Conservation (phyloP, 164 flowering plant species). For the Echeveria elegans region DNA sequence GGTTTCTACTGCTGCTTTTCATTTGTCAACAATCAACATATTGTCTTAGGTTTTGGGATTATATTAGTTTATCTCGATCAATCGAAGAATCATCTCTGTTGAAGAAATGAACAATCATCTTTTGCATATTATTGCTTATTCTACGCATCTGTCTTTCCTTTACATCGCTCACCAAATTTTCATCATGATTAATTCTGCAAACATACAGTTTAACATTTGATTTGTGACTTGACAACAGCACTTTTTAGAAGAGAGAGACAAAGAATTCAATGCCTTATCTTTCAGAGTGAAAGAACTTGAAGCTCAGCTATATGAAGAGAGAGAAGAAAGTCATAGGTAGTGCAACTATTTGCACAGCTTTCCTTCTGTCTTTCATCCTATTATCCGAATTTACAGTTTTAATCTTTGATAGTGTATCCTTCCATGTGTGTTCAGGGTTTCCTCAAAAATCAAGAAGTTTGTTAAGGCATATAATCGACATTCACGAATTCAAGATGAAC, state of each 20-base stretch:
- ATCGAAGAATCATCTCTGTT: no score
- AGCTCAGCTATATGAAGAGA: neutral
- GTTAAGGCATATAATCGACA: conserved; percentile 5
- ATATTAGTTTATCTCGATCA: neutral
- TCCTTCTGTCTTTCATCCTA: neutral
- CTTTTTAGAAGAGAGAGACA: neutral
- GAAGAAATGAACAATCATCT: neutral
- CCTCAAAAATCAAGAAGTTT: conserved; percentile 4
- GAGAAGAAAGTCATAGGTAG: conserved; percentile 2
- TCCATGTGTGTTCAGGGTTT: neutral
- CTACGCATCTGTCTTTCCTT: neutral
- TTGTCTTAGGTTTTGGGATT: neutral
- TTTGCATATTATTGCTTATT: neutral
- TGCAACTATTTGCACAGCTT: neutral
- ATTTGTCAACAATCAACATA: neutral
- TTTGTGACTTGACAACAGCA: neutral
- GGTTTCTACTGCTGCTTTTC: neutral
- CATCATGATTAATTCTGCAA: neutral
- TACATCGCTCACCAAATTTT: neutral
- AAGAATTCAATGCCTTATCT: neutral
- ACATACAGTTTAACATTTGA: neutral
- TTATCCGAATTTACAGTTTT: neutral
- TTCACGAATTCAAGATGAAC: conserved; percentile 7
- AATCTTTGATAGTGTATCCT: neutral
- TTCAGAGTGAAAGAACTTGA: conserved; percentile 3